Base-by-base conservation (phyloP, 2,329 filamentous ascomycete genomes). In the Dothistroma septosporum region DNA sequence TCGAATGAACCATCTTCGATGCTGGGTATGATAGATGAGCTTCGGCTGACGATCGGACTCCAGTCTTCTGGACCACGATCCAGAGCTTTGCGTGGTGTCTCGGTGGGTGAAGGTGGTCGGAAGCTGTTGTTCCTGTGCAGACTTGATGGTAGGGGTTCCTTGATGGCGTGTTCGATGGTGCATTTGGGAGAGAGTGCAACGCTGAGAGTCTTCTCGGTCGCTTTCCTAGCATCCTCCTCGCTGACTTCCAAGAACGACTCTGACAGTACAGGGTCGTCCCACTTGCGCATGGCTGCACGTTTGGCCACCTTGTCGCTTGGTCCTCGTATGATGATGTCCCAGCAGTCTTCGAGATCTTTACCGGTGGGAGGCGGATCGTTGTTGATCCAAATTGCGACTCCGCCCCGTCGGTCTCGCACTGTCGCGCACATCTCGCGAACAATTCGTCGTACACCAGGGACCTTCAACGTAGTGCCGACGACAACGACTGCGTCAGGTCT, bases 381-480 rank as follows among this genome's bases (percentile, higher is more conserved):
- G 76, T 97, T 97, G 76, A 99, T 90, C 91, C 93, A 99, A 54
- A 95, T 88, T 0, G 92, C 91, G 61, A 96, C 85, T 11, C 74
- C 74, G 0, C 93, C 90, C 66, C 85, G 86, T 58, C 91, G 86
- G 69, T 88, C 86, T 63, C 92, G 85, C n/a, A 95, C 90, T 33
- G 91, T 87, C 54, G 87, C 86, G 74, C 92, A 97, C 83, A 97
- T 86, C 75, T 97, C 92, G 73, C 90, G 90, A 61, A 93, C 92
- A 60, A 99, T 88, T 57, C 92, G 85, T 63, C 90, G 87, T 48
- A 97, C 92, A 9, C 94, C 94, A 0, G 93, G 93, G 54, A 99
- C 92, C 74, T 97, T 97, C 68, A 99, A 79, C 61, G 91, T 97
- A 1, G 94, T 99, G 56, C 94, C 94, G 9, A 96, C 94, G 31